Base-by-base conservation (phyloP, 805 yeast genomes). In the Schizosaccharomyces japonicus region DNA sequence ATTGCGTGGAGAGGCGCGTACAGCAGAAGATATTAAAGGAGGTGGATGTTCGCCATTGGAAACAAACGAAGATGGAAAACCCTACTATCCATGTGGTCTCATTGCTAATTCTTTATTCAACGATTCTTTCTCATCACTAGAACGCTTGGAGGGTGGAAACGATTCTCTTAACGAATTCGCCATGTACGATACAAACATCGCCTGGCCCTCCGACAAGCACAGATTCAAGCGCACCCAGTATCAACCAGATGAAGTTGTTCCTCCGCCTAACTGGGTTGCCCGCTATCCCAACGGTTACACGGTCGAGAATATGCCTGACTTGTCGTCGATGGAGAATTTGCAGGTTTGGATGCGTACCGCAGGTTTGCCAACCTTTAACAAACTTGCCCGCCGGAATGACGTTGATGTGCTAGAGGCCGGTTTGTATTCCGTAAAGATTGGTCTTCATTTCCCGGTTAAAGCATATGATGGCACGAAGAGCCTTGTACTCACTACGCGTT, bases 291-390 rank as follows among this genome's bases (percentile, higher is more conserved):
- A 84, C 50, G 96, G 96, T 0, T 87, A 90, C 63, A 82, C 79
- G n/a, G 76, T 71, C 30, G 73, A 72, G 4, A 83, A 82, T 60
- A 55, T 87, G 51, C 94, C 93, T 2, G 78, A 80, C 57, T 59
- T 87, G 45, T 69, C 80, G 1, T 58, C 63, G 32, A 76, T 90
- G 83, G 87, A 82, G 58, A 76, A 76, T 53, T 72, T 87, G 55
- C 94, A 84, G 66, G 87, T 84, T 61, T 87, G 98, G 98, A 87
- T 87, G 95, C 74, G 93, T 56, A 84, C 95, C 1, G 94, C 96
- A 0, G 95, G 93, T 0, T 66, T 87, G 52, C 93, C 96, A 26
- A 73, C 78, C 10, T 87, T 90, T 58, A 75, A 79, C 67, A 87
- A 90, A 59, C 63, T 84, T 32, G 85, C 84, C 39, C 70, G 78